phyloP scores from a whole-genome alignment of 805 yeast genomes.

The Scheffersomyces coipomensis region DNA sequence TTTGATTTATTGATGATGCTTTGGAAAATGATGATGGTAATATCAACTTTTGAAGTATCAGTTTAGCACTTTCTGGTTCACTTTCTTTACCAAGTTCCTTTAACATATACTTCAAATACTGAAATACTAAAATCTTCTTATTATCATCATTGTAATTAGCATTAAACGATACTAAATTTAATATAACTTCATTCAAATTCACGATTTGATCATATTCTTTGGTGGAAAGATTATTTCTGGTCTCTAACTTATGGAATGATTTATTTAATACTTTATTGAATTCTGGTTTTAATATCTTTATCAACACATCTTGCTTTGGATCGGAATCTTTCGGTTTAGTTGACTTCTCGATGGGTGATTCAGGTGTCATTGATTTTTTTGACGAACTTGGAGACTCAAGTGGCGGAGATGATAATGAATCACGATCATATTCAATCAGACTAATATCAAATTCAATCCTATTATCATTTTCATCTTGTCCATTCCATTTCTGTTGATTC shows the following conservation, averaged over 20 bases:
- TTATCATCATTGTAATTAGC: slow-evolving; percentile 14
- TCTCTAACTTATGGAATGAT: slow-evolving; percentile 37
- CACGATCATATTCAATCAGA: slow-evolving; percentile 17
- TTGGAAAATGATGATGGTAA: slow-evolving; percentile 29
- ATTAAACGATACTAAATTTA: slow-evolving; percentile 23
- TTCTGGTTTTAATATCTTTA: slow-evolving; percentile 19
- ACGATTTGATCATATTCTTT: slow-evolving; percentile 37
- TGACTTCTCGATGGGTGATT: slow-evolving; percentile 19
- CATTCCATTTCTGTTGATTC: slow-evolving; percentile 32
- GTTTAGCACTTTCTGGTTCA: slow-evolving; percentile 9
- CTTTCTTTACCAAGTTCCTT: slow-evolving; percentile 30
- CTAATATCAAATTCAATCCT: slow-evolving; percentile 37
- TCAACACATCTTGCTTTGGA: slow-evolving; percentile 14
- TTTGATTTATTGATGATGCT: background rate
- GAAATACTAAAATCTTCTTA: slow-evolving; percentile 32
- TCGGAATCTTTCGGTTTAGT: slow-evolving; percentile 8
- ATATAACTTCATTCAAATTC: slow-evolving; percentile 32
- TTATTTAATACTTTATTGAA: slow-evolving; percentile 38
- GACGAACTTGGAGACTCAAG: slow-evolving; percentile 13
- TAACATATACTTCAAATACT: slow-evolving; percentile 36
- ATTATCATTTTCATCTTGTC: slow-evolving; percentile 8
- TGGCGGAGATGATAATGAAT: slow-evolving; percentile 12
- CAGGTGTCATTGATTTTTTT: slow-evolving; percentile 14
- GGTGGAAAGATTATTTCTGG: slow-evolving; percentile 26
- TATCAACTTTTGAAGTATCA: slow-evolving; percentile 28